Conservation (phyloP, 148 eudicot species). For the Diospyros lotus region DNA sequence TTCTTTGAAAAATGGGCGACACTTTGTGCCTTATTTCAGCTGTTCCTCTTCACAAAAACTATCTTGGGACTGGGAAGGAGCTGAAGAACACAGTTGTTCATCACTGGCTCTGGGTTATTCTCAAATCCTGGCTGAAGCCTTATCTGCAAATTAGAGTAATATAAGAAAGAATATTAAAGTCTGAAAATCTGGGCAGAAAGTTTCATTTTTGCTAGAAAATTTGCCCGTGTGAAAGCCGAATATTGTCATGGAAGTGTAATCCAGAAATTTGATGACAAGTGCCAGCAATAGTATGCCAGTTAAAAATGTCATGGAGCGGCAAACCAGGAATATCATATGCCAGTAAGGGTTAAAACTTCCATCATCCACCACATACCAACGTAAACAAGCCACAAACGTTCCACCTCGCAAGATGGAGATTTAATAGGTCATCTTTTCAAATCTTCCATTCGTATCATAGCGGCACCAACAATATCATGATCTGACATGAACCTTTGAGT, state of each 20-base stretch:
- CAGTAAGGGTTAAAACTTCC: not conserved
- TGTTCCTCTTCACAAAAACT: constrained; percentile 30
- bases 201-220: not conserved
- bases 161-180: not conserved
- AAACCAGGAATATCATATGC: not conserved
- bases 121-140: constrained; percentile 28
- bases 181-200: not conserved
- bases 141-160: constrained; percentile 29
- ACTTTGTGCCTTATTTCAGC: constrained; percentile 11
- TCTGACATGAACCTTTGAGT: too few relatives aligned
- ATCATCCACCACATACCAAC: too few relatives aligned
- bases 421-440: too few relatives aligned
- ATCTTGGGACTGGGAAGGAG: constrained; percentile 46
- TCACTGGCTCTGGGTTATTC: constrained; percentile 24
- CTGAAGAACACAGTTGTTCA: constrained; percentile 40
- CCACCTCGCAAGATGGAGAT: too few relatives aligned
- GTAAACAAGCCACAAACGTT: too few relatives aligned
- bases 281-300: not conserved
- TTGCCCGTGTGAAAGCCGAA: not conserved
- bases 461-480: too few relatives aligned
- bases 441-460: too few relatives aligned
- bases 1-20: not conserved
- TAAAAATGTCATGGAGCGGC: not conserved
- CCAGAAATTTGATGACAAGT: not conserved
- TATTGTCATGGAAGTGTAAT: not conserved